phyloP scores from a whole-genome alignment of 2,329 filamentous ascomycete genomes.

The Ascochyta fabae region DNA sequence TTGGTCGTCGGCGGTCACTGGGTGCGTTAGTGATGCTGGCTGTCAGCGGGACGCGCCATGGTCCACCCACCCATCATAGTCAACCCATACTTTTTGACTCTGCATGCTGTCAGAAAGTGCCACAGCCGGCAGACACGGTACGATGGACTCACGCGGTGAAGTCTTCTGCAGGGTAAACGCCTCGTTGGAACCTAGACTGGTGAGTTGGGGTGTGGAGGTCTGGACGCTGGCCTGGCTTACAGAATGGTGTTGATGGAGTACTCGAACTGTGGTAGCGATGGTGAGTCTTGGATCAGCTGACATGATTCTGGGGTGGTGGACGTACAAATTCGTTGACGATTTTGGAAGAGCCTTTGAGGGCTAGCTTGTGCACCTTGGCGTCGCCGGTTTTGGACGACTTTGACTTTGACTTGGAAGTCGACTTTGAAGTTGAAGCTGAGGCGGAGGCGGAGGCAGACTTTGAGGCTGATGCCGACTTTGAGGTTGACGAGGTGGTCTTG shows the following conservation, averaged over 20 bases:
- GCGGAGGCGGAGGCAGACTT: constrained; percentile 4
- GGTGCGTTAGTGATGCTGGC: constrained; percentile 22
- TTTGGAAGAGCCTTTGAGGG: constrained; percentile 83
- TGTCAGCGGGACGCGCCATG: not conserved
- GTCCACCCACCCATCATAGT: constrained; percentile 80
- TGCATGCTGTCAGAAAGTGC: constrained; percentile 40
- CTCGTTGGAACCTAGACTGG: constrained; percentile 75
- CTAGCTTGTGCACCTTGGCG: constrained; percentile 93
- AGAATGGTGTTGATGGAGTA: constrained; percentile 98
- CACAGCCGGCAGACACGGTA: not conserved
- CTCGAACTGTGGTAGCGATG: constrained; percentile 71
- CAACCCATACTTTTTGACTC: constrained; percentile 98
- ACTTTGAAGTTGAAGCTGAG: constrained; percentile 27
- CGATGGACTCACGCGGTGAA: constrained; percentile 77
- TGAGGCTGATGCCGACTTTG: constrained; percentile 14
- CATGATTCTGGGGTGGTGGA: constrained; percentile 29
- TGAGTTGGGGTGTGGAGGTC: constrained; percentile 21
- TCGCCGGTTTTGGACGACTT: constrained; percentile 65
- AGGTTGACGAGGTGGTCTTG: constrained; percentile 8
- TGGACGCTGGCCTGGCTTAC: constrained; percentile 56
- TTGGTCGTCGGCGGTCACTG: constrained; percentile 93
- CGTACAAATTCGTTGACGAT: constrained; percentile 94
- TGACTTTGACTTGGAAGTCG: constrained; percentile 26
- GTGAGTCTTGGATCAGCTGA: constrained; percentile 17
- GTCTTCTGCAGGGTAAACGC: constrained; percentile 89